Percentiles rank a stretch among this genome's conserved stretches.
phyloP scores from a whole-genome alignment of 1,284 basidiomycete species.

The Polyporus tsugae region DNA sequence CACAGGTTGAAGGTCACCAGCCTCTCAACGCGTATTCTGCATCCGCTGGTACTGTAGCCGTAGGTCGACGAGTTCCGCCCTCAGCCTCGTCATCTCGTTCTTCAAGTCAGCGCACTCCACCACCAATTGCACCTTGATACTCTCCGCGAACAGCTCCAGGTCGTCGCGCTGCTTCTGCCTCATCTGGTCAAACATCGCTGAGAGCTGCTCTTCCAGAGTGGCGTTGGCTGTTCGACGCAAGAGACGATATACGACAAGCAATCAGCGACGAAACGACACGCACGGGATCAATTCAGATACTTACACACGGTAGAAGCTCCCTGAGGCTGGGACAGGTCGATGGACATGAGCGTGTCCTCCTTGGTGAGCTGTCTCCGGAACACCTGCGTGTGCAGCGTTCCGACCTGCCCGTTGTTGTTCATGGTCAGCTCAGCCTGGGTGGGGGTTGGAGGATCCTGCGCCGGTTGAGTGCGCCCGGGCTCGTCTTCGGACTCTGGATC shows the following conservation, averaged over 20 bases:
- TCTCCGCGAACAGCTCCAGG: not conserved
- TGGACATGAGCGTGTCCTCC: constrained; percentile 15
- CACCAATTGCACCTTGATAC: not conserved
- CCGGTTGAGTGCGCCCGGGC: constrained; percentile 2
- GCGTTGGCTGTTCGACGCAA: not conserved
- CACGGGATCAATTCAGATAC: not conserved
- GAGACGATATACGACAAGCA: not conserved
- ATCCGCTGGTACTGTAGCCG: not conserved
- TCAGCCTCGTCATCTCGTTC: constrained; percentile 6
- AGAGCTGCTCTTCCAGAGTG: not conserved
- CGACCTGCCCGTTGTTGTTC: no score
- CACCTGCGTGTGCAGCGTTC: not conserved
- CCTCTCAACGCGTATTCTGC: not conserved
- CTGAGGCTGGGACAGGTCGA: not conserved
- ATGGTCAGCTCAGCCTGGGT: not conserved
- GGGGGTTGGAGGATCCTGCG: not conserved
- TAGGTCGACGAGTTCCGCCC: constrained; percentile 3
- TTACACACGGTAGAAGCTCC: not conserved
- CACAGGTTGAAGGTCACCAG: not conserved
- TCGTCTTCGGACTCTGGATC: not conserved
- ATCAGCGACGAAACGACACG: not conserved
- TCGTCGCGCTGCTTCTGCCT: constrained; percentile 7
- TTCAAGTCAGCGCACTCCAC: constrained; percentile 5
- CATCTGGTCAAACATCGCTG: constrained; percentile 2
- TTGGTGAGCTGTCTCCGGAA: not conserved